Percentiles rank a stretch among this genome's conserved stretches.
These are phyloP conservation scores for Atalantia buxifolia DNA, from an alignment of 345 rosid genomes.

Conservation along the genomic window DNA sequence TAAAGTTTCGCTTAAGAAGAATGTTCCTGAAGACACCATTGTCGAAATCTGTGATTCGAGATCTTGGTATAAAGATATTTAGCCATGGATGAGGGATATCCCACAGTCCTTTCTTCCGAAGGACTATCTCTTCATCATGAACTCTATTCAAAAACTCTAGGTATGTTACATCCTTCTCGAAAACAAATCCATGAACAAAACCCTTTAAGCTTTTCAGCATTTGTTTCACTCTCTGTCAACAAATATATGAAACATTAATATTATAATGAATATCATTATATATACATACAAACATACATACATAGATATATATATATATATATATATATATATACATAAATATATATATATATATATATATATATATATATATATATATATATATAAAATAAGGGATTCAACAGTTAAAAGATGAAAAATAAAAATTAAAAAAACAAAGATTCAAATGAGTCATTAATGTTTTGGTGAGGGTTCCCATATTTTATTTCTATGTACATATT, in stretches of 20 bases:
- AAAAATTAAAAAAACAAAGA: too few species aligned
- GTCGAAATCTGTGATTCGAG: constrained; percentile 28
- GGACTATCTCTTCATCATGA: constrained; percentile 20
- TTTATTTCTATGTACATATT: too few species aligned
- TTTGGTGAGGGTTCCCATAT: too few species aligned
- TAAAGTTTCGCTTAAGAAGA: constrained; percentile 35
- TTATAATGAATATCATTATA: too few species aligned
- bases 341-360: too few species aligned
- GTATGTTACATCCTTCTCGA: constrained; percentile 22
- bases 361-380: too few species aligned
- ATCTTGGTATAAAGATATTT: constrained; percentile 41
- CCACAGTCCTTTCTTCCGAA: constrained; percentile 33
- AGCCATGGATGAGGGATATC: constrained; percentile 52
- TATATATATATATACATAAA: accelerated
- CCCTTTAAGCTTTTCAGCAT: not conserved
- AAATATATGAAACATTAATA: not conserved
- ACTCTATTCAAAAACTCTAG: constrained; percentile 40
- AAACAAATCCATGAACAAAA: constrained; percentile 17
- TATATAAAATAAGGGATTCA: too few species aligned
- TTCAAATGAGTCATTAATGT: too few species aligned
- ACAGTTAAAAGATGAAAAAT: too few species aligned
- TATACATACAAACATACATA: too few species aligned
- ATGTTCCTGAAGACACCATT: constrained; percentile 34
- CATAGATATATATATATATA: too few species aligned
- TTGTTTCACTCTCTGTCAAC: not conserved